A percentile compares a stretch with the other conserved stretches of the same genome.
Conservation (phyloP, 352 stramenopile species). For the Globisporangium ultimum region DNA sequence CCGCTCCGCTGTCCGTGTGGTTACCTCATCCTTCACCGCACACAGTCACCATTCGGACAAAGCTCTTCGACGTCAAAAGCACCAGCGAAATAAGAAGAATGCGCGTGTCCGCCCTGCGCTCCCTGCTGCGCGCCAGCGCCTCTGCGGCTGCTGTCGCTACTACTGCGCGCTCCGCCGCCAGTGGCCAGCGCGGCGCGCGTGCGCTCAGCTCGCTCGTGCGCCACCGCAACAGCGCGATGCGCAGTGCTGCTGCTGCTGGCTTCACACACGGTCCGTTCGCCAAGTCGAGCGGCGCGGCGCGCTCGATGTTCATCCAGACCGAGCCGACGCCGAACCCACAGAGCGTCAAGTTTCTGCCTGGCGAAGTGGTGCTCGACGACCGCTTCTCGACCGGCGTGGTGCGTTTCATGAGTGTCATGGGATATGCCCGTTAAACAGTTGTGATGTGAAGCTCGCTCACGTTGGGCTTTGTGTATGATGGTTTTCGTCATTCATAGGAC, state of each 20-base stretch:
- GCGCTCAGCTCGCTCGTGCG: conserved; percentile 7
- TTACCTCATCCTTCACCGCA: not conserved
- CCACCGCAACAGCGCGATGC: conserved; percentile 1
- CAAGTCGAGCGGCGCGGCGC: conserved; percentile 30
- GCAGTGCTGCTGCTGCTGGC: not conserved
- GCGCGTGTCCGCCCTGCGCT: conserved; percentile 16
- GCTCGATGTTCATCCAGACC: conserved; percentile 98
- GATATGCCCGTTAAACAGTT: not conserved
- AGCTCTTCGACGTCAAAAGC: conserved; percentile 2
- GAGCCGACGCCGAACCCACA: conserved; percentile 97
- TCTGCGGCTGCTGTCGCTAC: not conserved
- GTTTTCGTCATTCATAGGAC: conserved; percentile 38
- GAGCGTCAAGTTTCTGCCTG: conserved; percentile 98
- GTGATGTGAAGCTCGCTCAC: not conserved
- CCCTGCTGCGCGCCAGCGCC: conserved; percentile 20
- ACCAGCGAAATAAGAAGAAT: not conserved
- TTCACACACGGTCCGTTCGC: conserved; percentile 7
- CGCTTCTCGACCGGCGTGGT: conserved; percentile 83
- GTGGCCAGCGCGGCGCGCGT: not conserved
- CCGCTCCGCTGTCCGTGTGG: not conserved
- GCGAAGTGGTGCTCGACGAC: conserved; percentile 86
- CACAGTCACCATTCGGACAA: conserved; percentile 4
- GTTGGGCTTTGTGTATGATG: not conserved
- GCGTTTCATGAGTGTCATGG: conserved; percentile 1
- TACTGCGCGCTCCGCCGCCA: not conserved